A percentile compares a stretch with the other conserved stretches of the same genome.
phyloP scores from a whole-genome alignment of 306 rosid species.

The Medicago ruthenica region DNA sequence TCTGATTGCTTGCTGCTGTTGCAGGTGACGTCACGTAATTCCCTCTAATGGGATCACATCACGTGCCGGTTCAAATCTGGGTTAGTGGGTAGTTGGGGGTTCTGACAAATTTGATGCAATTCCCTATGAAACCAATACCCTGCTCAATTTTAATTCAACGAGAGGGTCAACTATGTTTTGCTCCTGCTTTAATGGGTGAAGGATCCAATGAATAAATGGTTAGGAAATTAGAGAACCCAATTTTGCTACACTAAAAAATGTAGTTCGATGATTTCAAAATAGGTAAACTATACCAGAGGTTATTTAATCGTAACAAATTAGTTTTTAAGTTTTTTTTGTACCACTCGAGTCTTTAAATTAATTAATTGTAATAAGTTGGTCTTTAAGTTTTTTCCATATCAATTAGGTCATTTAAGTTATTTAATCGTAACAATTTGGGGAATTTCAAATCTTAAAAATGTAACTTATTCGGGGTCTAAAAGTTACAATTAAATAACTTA shows the following conservation, averaged over 20 bases:
- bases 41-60: slow-evolving; percentile 15
- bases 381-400: too few relatives aligned
- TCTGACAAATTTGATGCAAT: slow-evolving; percentile 40
- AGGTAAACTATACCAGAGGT: too few relatives aligned
- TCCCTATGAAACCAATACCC: slow-evolving; percentile 35
- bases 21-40: slow-evolving; percentile 41
- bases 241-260: neutral
- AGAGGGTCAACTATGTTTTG: slow-evolving; percentile 43
- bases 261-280: neutral
- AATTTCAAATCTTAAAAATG: too few relatives aligned
- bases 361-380: too few relatives aligned
- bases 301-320: too few relatives aligned
- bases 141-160: neutral
- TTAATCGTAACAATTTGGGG: too few relatives aligned
- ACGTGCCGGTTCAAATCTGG: slow-evolving; percentile 33
- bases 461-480: too few relatives aligned
- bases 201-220: slow-evolving; percentile 33
- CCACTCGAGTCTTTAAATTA: too few relatives aligned
- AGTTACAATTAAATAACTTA: too few relatives aligned
- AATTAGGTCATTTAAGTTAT: too few relatives aligned
- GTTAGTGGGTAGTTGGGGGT: slow-evolving; percentile 38
- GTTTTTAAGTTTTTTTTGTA: too few relatives aligned
- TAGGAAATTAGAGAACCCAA: neutral
- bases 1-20: neutral
- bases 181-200: slow-evolving; percentile 39